Evolutionary conservation across 2,329 filamentous ascomycete species (phyloP), one percentile per base, ranked within the genome.

Genomic region (Aspergillus tubingensis): DNA sequence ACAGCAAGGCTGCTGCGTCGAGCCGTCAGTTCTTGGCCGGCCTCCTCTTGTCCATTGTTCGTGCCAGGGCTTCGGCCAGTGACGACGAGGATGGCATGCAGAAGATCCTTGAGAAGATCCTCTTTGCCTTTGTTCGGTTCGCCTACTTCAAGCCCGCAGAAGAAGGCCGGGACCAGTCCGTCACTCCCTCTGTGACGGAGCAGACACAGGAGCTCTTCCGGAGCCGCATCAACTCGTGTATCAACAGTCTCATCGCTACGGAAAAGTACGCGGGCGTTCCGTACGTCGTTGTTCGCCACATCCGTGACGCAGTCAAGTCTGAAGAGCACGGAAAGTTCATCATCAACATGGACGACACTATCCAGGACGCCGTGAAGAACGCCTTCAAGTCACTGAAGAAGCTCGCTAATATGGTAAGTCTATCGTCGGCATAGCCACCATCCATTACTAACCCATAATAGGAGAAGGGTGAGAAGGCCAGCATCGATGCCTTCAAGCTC

Each of bases 401-500:
- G 51, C 66, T 73, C 25, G 70, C 75, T 62, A 72, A 79, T 67
- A 72, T 74, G 72, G 76, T 77, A 64, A 52, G 62, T 52, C 15
- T 5, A 5, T 2, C 43, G n/a, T 44, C 15, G 8, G 6, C n/a
- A 3, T 11, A 21, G 11, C 36, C 5, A 23, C 6, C 10, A 0
- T 57, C 13, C 19, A 43, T 32, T 39, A 47, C 65, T 71, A 64
- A 72, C 58, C 13, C 82, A 57, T 80, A 85, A 62, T 76, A 83
- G 68, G 73, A 81, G 47, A 80, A 81, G 30, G 85, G 69, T 23
- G 68, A 72, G 52, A 62, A 62, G 21, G 67, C 72, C 2, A 71
- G 71, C 55, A 80, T 80, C 15, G 86, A 87, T 62, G 90, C 91
- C 0, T 84, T 97, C 60, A 88, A 89, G 19, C 82, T 97, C 38